Conservation (phyloP, 805 yeast genomes). For the Saccharomycopsis synnaedendra region DNA sequence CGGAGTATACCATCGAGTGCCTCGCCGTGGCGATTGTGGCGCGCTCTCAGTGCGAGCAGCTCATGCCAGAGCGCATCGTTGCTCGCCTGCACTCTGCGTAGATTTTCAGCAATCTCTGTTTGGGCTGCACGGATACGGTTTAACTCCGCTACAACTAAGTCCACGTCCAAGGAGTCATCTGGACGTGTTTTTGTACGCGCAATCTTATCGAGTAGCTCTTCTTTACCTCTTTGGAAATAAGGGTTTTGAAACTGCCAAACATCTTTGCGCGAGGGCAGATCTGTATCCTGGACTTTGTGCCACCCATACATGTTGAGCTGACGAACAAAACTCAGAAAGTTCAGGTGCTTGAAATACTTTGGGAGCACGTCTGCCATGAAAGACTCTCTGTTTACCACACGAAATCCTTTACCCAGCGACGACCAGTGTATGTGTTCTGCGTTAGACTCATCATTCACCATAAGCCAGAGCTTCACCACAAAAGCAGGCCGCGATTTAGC, state of each 20-base stretch:
- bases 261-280: conserved; percentile 30
- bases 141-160: conserved; percentile 52
- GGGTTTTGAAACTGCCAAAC: conserved; percentile 84
- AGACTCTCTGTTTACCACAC: conserved; percentile 67
- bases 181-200: conserved; percentile 41
- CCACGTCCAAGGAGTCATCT: conserved; percentile 28
- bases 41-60: conserved; percentile 68
- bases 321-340: conserved; percentile 91
- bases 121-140: conserved; percentile 72
- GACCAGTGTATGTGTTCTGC: conserved; percentile 71
- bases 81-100: conserved; percentile 72
- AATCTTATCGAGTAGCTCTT: conserved; percentile 76
- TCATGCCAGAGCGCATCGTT: conserved; percentile 91
- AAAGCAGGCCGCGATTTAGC: conserved; percentile 69
- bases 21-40: conserved; percentile 75
- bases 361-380: conserved; percentile 83
- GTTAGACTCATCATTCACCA: conserved; percentile 79
- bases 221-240: conserved; percentile 62
- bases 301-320: conserved; percentile 98
- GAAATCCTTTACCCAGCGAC: conserved; percentile 74
- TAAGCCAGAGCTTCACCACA: conserved; percentile 87
- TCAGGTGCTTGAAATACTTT: conserved; percentile 86
- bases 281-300: conserved; percentile 87
- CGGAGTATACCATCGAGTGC: conserved; percentile 79
- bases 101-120: conserved; percentile 68